Evolutionary conservation across 176 grass and related monocot species (phyloP), one percentile per base, ranked within the genome.

Genomic region (Lolium rigidum): DNA sequence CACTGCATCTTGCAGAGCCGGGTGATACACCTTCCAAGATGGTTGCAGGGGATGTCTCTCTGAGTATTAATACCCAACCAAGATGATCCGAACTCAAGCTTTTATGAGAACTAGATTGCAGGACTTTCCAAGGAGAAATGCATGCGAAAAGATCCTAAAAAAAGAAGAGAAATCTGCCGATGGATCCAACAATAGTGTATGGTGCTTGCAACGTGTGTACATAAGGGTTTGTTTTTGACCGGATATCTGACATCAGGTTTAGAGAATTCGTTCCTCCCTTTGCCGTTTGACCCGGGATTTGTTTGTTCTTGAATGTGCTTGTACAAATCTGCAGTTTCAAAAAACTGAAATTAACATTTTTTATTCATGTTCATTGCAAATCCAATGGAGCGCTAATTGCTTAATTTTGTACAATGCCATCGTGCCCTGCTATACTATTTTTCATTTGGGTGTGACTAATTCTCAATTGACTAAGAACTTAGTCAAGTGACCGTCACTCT

Each of bases 1-100:
- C 12, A 7, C 26, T 10, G 46, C 26, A 21, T 43, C 47, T n/a
- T 76, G 70, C 85, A 20, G 20, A n/a, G 18, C 39, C 26, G 13
- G 35, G 37, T 52, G 20, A 61, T 76, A 48, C 25, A 74, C 41
- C 47, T 80, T 50, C 75, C 47, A 65, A 81, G 60, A 85, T 21
- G 60, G 70, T 66, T 66, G 71, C 81, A 81, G 81, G 74, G 69
- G 31, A 63, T 52, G 69, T 44, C 21, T 41, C 43, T 35, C 31
- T 35, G 2, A 9, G 70, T 85, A 77, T 81, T 18, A 6, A 76
- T 51, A 61, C 59, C 80, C 84, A 76, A 24, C 59, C 4, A 81
- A 54, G 84, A 87, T 91, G 85, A 91, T 84, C 85, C 85, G 1
- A 76, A 84, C 54, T 39, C 13, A 56, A 50, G 66, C 13, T 15